These are phyloP conservation scores for Quercus berberidifolia DNA, from an alignment of 306 rosid species.

Conservation along the genomic window DNA sequence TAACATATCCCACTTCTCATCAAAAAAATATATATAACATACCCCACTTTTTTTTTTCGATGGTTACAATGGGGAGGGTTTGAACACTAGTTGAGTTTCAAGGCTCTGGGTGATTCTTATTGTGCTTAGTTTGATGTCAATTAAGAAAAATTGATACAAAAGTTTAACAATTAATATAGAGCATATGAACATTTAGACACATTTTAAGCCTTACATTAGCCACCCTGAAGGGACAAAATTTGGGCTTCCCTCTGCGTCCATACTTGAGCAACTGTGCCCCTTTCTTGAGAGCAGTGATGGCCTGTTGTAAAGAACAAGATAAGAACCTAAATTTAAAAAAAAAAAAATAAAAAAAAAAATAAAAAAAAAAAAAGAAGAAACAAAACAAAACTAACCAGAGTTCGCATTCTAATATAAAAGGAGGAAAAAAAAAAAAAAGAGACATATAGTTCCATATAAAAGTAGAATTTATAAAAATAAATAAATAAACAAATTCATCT, in stretches of 20 bases:
- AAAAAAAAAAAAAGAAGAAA: neutral
- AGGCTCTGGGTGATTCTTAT: neutral
- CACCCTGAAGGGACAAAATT: constrained; percentile 92
- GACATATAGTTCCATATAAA: neutral
- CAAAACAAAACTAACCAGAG: neutral
- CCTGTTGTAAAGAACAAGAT: constrained; percentile 55
- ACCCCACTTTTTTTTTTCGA: too few species aligned
- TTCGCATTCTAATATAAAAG: neutral
- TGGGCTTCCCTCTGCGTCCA: constrained; percentile 98
- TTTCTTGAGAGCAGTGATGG: constrained; percentile 95
- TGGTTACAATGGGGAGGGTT: too few species aligned
- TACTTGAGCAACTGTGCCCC: constrained; percentile 95
- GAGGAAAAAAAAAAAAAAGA: neutral
- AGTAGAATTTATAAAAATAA: neutral
- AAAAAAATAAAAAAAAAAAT: neutral
- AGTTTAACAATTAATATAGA: neutral
- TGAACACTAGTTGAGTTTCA: too few species aligned
- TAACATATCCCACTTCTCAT: neutral
- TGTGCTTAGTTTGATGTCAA: neutral
- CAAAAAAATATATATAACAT: too few species aligned
- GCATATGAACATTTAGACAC: neutral
- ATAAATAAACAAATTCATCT: too few species aligned
- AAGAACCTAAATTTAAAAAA: neutral
- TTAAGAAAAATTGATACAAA: neutral
- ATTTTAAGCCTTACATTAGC: constrained; percentile 64